These are phyloP conservation scores for Ophiosphaerella herpotricha DNA, from an alignment of 2,329 filamentous ascomycete genomes.

Conservation along the genomic window DNA sequence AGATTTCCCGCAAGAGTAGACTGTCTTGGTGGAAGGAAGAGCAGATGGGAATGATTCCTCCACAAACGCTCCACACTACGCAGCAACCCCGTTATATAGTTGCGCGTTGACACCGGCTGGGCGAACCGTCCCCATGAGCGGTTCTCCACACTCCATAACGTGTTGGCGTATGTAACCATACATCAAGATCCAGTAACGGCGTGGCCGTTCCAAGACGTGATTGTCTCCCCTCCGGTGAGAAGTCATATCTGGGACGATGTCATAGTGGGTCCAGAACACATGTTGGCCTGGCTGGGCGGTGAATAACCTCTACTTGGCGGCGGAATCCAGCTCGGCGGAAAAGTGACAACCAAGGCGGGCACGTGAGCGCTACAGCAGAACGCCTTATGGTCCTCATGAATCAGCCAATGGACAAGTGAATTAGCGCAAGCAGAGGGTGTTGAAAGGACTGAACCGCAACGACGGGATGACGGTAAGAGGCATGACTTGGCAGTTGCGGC, in stretches of 20 bases:
- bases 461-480: constrained; percentile 7
- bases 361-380: constrained; percentile 6
- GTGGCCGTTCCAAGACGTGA: constrained; percentile 16
- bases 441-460: constrained; percentile 1
- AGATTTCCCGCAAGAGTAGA: neutral
- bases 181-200: constrained; percentile 14
- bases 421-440: neutral
- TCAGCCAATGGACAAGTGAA: constrained; percentile 7
- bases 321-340: constrained; percentile 14
- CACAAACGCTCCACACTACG: constrained; percentile 1
- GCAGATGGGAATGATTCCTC: constrained; percentile 5
- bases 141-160: constrained; percentile 16
- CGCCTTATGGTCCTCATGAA: neutral
- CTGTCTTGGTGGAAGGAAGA: constrained; percentile 3
- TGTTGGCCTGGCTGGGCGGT: constrained; percentile 26
- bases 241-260: constrained; percentile 26
- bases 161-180: constrained; percentile 35
- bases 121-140: constrained; percentile 15
- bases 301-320: constrained; percentile 21
- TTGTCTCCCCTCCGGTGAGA: constrained; percentile 5
- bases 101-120: constrained; percentile 1
- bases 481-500: constrained; percentile 14
- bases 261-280: constrained; percentile 29
- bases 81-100: constrained; percentile 16
- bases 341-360: constrained; percentile 12